These are phyloP conservation scores for Nothopassalora personata DNA, from an alignment of 2,329 filamentous ascomycete genomes.

Conservation along the genomic window DNA sequence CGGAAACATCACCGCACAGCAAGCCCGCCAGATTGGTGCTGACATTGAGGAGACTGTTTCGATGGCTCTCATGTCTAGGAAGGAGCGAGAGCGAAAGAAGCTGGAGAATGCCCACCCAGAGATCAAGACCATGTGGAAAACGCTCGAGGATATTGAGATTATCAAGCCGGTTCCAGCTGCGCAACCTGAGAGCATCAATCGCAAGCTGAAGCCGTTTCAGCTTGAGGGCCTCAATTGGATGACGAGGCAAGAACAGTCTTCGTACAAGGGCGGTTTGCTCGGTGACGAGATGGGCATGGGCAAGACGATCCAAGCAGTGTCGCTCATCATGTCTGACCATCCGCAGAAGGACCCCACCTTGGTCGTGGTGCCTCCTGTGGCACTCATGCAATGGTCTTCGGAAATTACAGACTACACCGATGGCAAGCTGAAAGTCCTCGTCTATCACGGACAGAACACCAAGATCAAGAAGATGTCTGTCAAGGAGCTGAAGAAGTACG, in stretches of 20 bases:
- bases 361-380: slow-evolving; percentile 17
- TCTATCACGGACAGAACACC: slow-evolving; percentile 81
- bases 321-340: slow-evolving; percentile 95
- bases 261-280: slow-evolving; percentile 83
- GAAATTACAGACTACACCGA: slow-evolving; percentile 65
- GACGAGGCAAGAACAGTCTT: slow-evolving; percentile 76
- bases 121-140: slow-evolving; percentile 77
- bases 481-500: slow-evolving; percentile 67
- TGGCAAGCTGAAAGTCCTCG: slow-evolving; percentile 80
- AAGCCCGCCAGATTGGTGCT: slow-evolving; percentile 12
- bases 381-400: slow-evolving; percentile 37
- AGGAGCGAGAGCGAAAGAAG: slow-evolving; percentile 53
- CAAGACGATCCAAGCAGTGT: slow-evolving; percentile 97
- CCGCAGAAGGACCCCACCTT: slow-evolving; percentile 70
- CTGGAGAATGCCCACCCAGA: slow-evolving; percentile 73
- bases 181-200: slow-evolving; percentile 72
- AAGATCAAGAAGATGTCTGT: slow-evolving; percentile 72
- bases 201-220: slow-evolving; percentile 87
- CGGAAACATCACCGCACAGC: slow-evolving; percentile 22
- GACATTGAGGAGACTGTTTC: slow-evolving; percentile 20
- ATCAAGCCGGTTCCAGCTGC: slow-evolving; percentile 60
- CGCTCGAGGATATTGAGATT: slow-evolving; percentile 62
- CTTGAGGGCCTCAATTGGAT: slow-evolving; percentile 94
- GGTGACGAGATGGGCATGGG: slow-evolving; percentile 99
- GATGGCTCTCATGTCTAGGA: slow-evolving; percentile 20